phyloP scores from a whole-genome alignment of 345 rosid genomes.

The Hibiscus syriacus region DNA sequence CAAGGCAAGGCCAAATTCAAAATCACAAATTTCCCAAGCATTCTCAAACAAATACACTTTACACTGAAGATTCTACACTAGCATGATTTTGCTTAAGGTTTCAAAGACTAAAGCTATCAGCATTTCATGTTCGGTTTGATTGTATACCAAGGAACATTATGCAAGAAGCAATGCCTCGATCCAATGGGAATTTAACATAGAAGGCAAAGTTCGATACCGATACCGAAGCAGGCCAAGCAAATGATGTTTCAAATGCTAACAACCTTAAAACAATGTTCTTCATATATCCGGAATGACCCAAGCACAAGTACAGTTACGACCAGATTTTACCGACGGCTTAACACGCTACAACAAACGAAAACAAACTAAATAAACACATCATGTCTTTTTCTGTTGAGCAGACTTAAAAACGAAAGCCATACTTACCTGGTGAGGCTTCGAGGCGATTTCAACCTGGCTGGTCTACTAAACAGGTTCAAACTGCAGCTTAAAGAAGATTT shows the following conservation, averaged over 20 bases:
- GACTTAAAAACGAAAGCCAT: not conserved
- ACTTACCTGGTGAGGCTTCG: not conserved
- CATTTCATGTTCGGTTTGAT: not conserved
- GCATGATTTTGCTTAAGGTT: not conserved
- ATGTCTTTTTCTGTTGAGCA: not conserved
- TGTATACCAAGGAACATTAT: not conserved
- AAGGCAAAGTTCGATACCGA: not conserved
- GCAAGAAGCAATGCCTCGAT: not conserved
- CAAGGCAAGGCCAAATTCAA: not conserved
- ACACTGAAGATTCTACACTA: not conserved
- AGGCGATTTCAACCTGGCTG: slow-evolving; percentile 1
- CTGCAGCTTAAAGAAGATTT: not conserved
- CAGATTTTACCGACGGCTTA: not conserved
- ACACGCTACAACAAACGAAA: not conserved
- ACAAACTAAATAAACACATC: not conserved
- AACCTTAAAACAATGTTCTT: not conserved
- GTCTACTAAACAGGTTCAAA: slow-evolving; percentile 6
- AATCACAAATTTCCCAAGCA: not conserved
- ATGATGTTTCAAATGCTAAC: not conserved
- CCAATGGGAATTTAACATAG: not conserved
- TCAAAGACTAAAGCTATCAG: not conserved
- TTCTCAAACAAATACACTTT: not conserved
- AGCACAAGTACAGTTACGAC: not conserved
- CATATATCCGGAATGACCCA: not conserved
- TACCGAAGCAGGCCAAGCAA: not conserved